Evolutionary conservation across 179 eudicot species (phyloP).

Genomic region (Nepenthes alata): DNA sequence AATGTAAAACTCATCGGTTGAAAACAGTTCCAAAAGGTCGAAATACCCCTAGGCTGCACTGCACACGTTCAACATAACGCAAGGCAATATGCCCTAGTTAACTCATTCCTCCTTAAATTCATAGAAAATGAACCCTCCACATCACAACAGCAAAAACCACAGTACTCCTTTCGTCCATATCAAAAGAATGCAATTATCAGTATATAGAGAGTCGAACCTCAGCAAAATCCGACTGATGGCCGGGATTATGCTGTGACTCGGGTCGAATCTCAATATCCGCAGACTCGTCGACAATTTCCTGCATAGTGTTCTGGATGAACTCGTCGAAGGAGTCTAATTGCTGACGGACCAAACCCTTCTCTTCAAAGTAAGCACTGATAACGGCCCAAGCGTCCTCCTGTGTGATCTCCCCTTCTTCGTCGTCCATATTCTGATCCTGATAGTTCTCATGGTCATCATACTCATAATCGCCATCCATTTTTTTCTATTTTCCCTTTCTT

Average conservation of each 20-base stretch:
- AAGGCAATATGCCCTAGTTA: too few relatives aligned
- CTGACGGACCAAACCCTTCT: constrained; percentile 83
- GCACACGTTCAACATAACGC: too few relatives aligned
- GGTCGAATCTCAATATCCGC: constrained; percentile 92
- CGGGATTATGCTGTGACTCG: constrained; percentile 95
- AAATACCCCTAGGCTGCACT: too few relatives aligned
- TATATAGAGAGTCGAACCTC: constrained; percentile 36
- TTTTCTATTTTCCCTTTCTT: neutral
- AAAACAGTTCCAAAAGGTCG: too few relatives aligned
- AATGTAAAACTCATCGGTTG: too few relatives aligned
- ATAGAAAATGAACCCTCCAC: too few relatives aligned
- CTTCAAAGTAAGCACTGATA: constrained; percentile 83
- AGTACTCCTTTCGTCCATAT: neutral
- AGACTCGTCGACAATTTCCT: constrained; percentile 86
- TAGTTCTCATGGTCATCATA: constrained; percentile 3
- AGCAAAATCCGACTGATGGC: constrained; percentile 65
- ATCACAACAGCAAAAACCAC: neutral
- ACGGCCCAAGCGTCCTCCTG: constrained; percentile 99
- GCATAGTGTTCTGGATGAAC: constrained; percentile 96
- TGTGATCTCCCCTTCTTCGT: constrained; percentile 71
- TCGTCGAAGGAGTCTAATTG: constrained; percentile 93
- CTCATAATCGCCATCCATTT: constrained; percentile 10
- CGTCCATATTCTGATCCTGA: constrained; percentile 12
- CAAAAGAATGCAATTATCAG: too few relatives aligned
- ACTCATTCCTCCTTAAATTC: too few relatives aligned